Conservation (phyloP, 352 stramenopile genomes). For the Peronosclerospora sorghi region DNA sequence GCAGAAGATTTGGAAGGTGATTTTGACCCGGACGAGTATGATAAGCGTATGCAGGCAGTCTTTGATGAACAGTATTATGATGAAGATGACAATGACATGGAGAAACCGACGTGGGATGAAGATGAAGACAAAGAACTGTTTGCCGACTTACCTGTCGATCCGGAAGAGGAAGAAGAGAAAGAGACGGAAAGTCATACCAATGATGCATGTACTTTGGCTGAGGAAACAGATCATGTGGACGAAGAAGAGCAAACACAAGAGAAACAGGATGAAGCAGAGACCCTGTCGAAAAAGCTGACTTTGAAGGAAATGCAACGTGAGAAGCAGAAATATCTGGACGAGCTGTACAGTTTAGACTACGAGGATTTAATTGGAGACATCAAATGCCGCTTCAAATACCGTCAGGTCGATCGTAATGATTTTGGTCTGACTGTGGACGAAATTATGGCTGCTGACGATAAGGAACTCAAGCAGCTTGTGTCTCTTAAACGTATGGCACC, state of each 20-base stretch:
- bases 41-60: constrained; percentile 91
- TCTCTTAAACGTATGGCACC: constrained; percentile 95
- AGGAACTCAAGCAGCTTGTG: constrained; percentile 93
- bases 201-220: constrained; percentile 18
- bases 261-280: constrained; percentile 27
- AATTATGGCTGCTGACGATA: constrained; percentile 95
- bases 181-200: constrained; percentile 14
- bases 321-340: constrained; percentile 90
- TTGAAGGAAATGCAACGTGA: constrained; percentile 55
- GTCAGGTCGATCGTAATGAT: constrained; percentile 88
- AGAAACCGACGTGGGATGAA: constrained; percentile 74
- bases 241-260: constrained; percentile 46
- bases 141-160: constrained; percentile 47
- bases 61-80: constrained; percentile 99
- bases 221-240: constrained; percentile 17
- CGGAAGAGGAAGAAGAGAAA: constrained; percentile 40
- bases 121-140: constrained; percentile 82
- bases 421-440: constrained; percentile 96
- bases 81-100: constrained; percentile 54
- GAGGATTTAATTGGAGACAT: constrained; percentile 97
- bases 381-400: constrained; percentile 97
- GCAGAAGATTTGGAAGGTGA: constrained; percentile 87
- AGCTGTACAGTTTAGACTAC: constrained; percentile 98
- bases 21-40: constrained; percentile 95
- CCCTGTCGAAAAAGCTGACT: constrained; percentile 39